Conservation (phyloP, 441 rosid species). For the Croton setiger region DNA sequence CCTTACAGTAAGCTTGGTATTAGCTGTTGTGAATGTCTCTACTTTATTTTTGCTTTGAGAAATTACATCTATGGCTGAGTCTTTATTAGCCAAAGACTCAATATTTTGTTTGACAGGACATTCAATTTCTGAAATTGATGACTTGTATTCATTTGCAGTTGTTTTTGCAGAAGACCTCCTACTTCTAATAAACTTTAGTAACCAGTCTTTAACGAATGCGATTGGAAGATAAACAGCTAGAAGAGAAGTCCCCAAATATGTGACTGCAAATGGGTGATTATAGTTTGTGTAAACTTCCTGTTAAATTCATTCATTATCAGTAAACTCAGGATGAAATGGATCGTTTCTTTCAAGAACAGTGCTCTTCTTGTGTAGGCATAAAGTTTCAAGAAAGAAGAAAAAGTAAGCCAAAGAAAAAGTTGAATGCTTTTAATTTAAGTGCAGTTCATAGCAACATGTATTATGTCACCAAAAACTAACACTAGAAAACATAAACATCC, state of each 20-base stretch:
- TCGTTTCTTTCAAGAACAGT: too few species aligned
- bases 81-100: conserved; percentile 3
- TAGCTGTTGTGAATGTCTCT: conserved; percentile 9
- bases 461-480: not conserved
- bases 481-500: not conserved
- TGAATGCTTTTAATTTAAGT: not conserved
- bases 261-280: conserved; percentile 2
- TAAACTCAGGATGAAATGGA: not conserved
- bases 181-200: conserved; percentile 20
- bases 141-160: not conserved
- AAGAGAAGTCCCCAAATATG: conserved; percentile 36
- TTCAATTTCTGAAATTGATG: conserved; percentile 1
- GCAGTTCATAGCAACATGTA: not conserved
- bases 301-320: not conserved
- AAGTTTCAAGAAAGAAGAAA: not conserved
- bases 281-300: conserved; percentile 31
- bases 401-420: not conserved
- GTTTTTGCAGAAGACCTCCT: not conserved
- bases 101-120: conserved; percentile 14
- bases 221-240: conserved; percentile 43
- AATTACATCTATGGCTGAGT: conserved; percentile 17
- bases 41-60: not conserved
- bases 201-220: conserved; percentile 40
- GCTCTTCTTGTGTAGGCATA: not conserved
- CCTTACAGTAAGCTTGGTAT: conserved; percentile 18